Evolutionary conservation across 108 stramenopile species (phyloP).

Genomic region (Skeletonema tropicum): DNA sequence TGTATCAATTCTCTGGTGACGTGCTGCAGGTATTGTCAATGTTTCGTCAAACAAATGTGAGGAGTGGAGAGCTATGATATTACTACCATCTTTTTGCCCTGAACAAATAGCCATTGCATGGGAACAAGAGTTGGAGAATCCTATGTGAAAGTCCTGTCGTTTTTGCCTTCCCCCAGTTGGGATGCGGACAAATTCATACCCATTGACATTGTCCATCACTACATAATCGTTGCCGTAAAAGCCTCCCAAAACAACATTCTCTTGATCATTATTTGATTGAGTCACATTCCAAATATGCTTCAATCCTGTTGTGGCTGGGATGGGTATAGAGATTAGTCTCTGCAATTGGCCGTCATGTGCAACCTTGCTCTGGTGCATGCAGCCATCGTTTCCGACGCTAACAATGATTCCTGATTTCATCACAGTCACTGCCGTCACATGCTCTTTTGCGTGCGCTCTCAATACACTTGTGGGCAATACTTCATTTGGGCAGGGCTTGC

Average conservation of each 20-base stretch:
- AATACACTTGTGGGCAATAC: slow-evolving; percentile 19
- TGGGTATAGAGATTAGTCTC: slow-evolving; percentile 32
- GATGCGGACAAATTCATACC: slow-evolving; percentile 63
- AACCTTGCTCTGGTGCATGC: slow-evolving; percentile 48
- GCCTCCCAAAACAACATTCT: slow-evolving; percentile 55
- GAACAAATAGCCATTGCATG: slow-evolving; percentile 44
- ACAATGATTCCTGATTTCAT: slow-evolving; percentile 41
- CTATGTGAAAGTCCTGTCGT: slow-evolving; percentile 31
- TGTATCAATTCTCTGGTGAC: neutral
- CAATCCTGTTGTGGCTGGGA: slow-evolving; percentile 39
- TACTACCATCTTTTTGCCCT: slow-evolving; percentile 46
- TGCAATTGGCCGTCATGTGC: slow-evolving; percentile 15
- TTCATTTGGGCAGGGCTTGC: slow-evolving; percentile 8
- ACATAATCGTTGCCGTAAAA: slow-evolving; percentile 73
- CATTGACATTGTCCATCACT: slow-evolving; percentile 53
- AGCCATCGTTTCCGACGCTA: slow-evolving; percentile 82
- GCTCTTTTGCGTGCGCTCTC: slow-evolving; percentile 72
- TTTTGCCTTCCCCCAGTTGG: slow-evolving; percentile 77
- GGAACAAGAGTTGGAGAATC: neutral
- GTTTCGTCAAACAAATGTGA: slow-evolving; percentile 14
- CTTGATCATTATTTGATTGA: slow-evolving; percentile 10
- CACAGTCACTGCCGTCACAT: slow-evolving; percentile 59
- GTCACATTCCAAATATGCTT: slow-evolving; percentile 49
- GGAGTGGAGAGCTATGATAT: slow-evolving; percentile 36
- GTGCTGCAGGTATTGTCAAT: neutral